Conservation (phyloP, 2,329 filamentous ascomycete species). For the Penicillium vulpinum region DNA sequence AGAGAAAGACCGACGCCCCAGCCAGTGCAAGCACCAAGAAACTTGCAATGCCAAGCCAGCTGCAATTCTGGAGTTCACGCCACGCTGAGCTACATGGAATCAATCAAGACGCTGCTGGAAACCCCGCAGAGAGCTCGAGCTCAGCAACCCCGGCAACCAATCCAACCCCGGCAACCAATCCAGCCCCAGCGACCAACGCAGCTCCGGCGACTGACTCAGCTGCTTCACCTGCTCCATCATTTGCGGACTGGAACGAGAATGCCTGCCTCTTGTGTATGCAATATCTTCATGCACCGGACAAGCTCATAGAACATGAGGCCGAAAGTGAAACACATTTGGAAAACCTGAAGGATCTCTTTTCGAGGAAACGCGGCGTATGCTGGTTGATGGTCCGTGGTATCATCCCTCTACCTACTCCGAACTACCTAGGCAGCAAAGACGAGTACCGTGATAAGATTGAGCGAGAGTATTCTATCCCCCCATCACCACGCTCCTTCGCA, state of each 20-base stretch:
- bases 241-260: slow-evolving; percentile 58
- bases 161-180: no score
- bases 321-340: neutral
- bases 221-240: slow-evolving; percentile 54
- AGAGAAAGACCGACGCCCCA: slow-evolving; percentile 48
- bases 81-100: slow-evolving; percentile 66
- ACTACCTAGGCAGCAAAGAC: neutral
- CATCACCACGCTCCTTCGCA: neutral
- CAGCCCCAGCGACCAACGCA: no score
- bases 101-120: slow-evolving; percentile 33
- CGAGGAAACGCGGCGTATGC: neutral
- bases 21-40: slow-evolving; percentile 41
- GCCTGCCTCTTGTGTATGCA: slow-evolving; percentile 65
- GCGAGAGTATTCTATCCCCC: neutral
- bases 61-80: slow-evolving; percentile 71
- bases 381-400: neutral
- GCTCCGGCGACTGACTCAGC: neutral
- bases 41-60: slow-evolving; percentile 61
- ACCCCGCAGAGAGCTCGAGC: slow-evolving; percentile 18
- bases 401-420: neutral
- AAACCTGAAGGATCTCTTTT: neutral
- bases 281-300: slow-evolving; percentile 55
- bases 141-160: slow-evolving; percentile 25
- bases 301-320: slow-evolving; percentile 55
- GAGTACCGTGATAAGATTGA: neutral